These are phyloP conservation scores for Suhomyces panamericanus DNA, from an alignment of 1,139 yeast genomes.

Conservation along the genomic window DNA sequence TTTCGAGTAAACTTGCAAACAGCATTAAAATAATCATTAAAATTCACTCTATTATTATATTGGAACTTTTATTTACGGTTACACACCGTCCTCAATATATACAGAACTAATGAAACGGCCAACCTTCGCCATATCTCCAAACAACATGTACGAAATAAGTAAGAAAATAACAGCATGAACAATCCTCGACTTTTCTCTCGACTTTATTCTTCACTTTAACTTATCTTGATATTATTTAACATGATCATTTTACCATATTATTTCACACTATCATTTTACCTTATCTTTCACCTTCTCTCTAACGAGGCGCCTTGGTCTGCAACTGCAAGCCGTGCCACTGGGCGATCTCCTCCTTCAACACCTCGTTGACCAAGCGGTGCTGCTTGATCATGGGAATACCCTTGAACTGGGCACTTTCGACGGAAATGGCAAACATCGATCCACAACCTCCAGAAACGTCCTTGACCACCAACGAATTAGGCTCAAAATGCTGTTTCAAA, in stretches of 20 bases:
- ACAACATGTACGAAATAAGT: no score
- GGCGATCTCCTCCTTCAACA: conserved; percentile 79
- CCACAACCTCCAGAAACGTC: conserved; percentile 97
- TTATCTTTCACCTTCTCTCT: background rate
- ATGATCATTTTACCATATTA: no score
- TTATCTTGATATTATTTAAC: no score
- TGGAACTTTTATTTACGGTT: no score
- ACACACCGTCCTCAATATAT: no score
- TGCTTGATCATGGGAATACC: conserved; percentile 86
- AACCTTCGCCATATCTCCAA: no score
- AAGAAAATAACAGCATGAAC: no score
- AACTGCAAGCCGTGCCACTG: conserved; percentile 96
- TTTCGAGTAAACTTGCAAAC: no score
- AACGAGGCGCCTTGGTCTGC: conserved; percentile 50
- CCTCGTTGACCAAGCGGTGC: conserved; percentile 82
- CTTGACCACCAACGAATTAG: conserved; percentile 60
- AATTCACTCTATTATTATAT: no score
- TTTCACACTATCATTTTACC: background rate
- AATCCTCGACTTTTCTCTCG: background rate
- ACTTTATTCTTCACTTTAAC: no score
- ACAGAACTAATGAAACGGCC: no score
- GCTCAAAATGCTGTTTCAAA: conserved; percentile 55
- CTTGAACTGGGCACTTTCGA: conserved; percentile 72
- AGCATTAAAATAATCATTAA: no score
- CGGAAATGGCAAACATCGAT: conserved; percentile 88